A percentile compares a stretch with the other conserved stretches of the same genome.
Conservation (phyloP, 441 rosid species). For the Arabidopsis hybrid region DNA sequence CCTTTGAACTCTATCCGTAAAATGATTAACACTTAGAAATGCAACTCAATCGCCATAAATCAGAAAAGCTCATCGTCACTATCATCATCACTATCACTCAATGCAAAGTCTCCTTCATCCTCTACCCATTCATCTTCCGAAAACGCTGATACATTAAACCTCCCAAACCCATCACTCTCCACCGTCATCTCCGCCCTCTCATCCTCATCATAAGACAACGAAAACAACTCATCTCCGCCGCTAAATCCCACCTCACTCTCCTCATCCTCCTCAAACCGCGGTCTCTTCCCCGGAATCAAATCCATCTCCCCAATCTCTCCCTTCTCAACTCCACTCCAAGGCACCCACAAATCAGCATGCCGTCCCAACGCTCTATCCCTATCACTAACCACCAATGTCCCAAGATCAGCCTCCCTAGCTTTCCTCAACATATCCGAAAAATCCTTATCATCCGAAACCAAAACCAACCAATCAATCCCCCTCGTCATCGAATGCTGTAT, state of each 20-base stretch:
- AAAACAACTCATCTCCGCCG: slow-evolving; percentile 52
- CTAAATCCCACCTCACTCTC: slow-evolving; percentile 35
- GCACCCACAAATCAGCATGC: slow-evolving; percentile 88
- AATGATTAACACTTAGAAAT: slow-evolving; percentile 3
- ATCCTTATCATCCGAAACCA: slow-evolving; percentile 90
- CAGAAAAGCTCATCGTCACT: slow-evolving; percentile 45
- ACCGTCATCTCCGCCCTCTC: slow-evolving; percentile 55
- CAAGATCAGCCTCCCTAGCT: slow-evolving; percentile 77
- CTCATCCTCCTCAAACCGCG: slow-evolving; percentile 39
- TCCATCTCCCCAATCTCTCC: slow-evolving; percentile 75
- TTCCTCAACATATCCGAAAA: slow-evolving; percentile 76
- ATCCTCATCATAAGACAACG: slow-evolving; percentile 55
- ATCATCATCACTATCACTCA: slow-evolving; percentile 58
- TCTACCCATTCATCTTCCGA: slow-evolving; percentile 76
- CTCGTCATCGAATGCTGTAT: slow-evolving; percentile 87
- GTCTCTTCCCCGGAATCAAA: slow-evolving; percentile 65
- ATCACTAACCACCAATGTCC: slow-evolving; percentile 89
- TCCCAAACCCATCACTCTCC: slow-evolving; percentile 54
- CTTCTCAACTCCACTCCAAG: slow-evolving; percentile 82
- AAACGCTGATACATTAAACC: slow-evolving; percentile 62
- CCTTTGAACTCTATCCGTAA: slow-evolving; percentile 7
- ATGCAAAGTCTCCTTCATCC: slow-evolving; percentile 50
- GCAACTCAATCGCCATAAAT: slow-evolving; percentile 16
- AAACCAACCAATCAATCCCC: slow-evolving; percentile 83
- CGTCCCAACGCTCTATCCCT: slow-evolving; percentile 70